Conservation (phyloP, 805 yeast species). For the Lipomyces spencermartinsiae region DNA sequence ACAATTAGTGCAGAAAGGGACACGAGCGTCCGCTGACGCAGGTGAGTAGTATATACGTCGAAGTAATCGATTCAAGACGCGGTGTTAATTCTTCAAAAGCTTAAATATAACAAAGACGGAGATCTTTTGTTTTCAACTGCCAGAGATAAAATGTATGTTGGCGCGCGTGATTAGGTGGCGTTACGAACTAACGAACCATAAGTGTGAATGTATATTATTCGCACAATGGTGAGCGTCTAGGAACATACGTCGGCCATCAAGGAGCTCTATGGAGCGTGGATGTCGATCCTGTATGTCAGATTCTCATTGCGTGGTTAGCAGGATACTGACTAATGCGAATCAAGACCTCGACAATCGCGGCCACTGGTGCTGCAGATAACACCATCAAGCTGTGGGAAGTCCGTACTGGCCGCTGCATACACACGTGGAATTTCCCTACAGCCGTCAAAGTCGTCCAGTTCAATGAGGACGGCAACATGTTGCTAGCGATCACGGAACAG, state of each 20-base stretch:
- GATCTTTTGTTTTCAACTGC: constrained; percentile 91
- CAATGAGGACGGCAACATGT: constrained; percentile 69
- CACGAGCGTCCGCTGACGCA: constrained; percentile 98
- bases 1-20: constrained; percentile 61
- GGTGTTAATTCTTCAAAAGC: constrained; percentile 45
- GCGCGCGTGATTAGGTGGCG: not conserved
- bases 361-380: constrained; percentile 92
- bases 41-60: constrained; percentile 22
- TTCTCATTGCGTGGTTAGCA: not conserved
- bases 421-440: constrained; percentile 74
- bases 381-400: constrained; percentile 85
- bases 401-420: constrained; percentile 74
- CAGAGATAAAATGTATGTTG: constrained; percentile 70
- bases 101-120: constrained; percentile 93
- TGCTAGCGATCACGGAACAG: constrained; percentile 83
- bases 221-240: constrained; percentile 94
- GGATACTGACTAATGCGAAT: constrained; percentile 5
- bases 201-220: constrained; percentile 76
- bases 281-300: constrained; percentile 58
- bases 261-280: constrained; percentile 98
- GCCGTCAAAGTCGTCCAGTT: constrained; percentile 94
- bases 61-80: not conserved
- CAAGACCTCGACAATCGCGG: constrained; percentile 63
- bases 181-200: not conserved
- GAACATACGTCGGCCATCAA: constrained; percentile 84